Evolutionary conservation across 805 yeast species (phyloP).

Genomic region (Blastobotrys parvus): DNA sequence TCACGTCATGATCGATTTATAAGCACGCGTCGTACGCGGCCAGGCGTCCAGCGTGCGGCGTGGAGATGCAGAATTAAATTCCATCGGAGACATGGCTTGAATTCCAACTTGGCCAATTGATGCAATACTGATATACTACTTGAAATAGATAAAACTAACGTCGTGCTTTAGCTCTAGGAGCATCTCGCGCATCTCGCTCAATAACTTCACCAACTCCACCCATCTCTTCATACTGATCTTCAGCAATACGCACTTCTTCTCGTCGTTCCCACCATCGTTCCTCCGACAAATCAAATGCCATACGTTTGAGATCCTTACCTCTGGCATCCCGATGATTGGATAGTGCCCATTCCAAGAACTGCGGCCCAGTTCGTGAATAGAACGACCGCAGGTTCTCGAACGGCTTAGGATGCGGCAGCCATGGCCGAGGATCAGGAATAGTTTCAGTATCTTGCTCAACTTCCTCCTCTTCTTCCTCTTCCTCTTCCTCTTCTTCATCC

Average conservation of each 20-base stretch:
- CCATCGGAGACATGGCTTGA: too few species aligned
- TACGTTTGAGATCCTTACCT: slow-evolving; percentile 82
- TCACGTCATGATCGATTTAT: too few species aligned
- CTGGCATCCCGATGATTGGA: slow-evolving; percentile 76
- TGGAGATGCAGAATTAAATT: too few species aligned
- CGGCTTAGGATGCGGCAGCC: slow-evolving; percentile 95
- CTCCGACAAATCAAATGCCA: slow-evolving; percentile 84
- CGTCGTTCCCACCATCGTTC: slow-evolving; percentile 99
- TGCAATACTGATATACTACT: too few species aligned
- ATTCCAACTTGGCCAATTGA: too few species aligned
- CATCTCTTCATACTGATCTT: slow-evolving; percentile 80
- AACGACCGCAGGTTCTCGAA: slow-evolving; percentile 79
- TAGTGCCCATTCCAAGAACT: slow-evolving; percentile 88
- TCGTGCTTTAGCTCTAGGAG: slow-evolving; percentile 7
- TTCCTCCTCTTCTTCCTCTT: slow-evolving; percentile 62
- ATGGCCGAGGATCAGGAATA: slow-evolving; percentile 86
- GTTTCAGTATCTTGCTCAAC: slow-evolving; percentile 54
- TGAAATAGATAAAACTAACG: not conserved
- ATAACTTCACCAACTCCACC: slow-evolving; percentile 87
- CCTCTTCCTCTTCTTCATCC: slow-evolving; percentile 36
- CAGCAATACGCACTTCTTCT: slow-evolving; percentile 80
- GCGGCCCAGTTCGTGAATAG: slow-evolving; percentile 78
- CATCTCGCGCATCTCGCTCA: slow-evolving; percentile 47
- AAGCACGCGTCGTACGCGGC: too few species aligned
- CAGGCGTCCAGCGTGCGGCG: too few species aligned